phyloP scores from a whole-genome alignment of 345 rosid genomes.

The Limnanthes douglasii region DNA sequence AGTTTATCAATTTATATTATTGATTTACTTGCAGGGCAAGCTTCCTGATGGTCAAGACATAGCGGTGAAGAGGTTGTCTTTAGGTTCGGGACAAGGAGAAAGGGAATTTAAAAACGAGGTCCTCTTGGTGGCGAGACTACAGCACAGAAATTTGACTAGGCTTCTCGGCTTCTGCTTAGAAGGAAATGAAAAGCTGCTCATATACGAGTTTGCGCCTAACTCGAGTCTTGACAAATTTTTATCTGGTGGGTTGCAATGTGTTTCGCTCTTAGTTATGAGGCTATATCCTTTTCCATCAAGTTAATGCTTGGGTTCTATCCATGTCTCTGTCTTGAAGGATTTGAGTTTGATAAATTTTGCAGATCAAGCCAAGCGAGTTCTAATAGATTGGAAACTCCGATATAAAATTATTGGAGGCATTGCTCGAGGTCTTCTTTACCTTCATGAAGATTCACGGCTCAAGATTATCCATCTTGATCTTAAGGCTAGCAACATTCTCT shows the following conservation, averaged over 20 bases:
- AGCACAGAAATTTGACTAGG: conserved; percentile 35
- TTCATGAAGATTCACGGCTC: conserved; percentile 20
- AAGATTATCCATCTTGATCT: conserved; percentile 17
- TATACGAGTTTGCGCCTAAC: conserved; percentile 33
- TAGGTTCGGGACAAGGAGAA: conserved; percentile 30
- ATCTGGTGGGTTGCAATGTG: conserved; percentile 8
- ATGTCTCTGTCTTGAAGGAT: not conserved
- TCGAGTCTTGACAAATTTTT: conserved; percentile 25
- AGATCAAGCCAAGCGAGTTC: conserved; percentile 18
- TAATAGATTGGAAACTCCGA: conserved; percentile 9
- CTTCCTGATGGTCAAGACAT: conserved; percentile 18
- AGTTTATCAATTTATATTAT: not conserved
- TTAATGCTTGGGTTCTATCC: too few species aligned
- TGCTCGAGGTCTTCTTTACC: conserved; percentile 13
- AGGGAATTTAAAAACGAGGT: conserved; percentile 38
- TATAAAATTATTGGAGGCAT: conserved; percentile 15
- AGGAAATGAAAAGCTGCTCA: conserved; percentile 25
- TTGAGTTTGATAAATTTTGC: not conserved
- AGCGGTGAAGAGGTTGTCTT: conserved; percentile 34
- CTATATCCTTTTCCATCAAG: too few species aligned
- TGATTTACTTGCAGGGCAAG: conserved; percentile 10
- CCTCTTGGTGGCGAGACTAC: conserved; percentile 33
- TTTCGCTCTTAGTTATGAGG: too few species aligned
- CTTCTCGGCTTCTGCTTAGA: conserved; percentile 35
- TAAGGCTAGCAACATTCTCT: conserved; percentile 15